Evolutionary conservation across 352 stramenopile genomes (phyloP).

Genomic region (Phytopythium mirpurense): DNA sequence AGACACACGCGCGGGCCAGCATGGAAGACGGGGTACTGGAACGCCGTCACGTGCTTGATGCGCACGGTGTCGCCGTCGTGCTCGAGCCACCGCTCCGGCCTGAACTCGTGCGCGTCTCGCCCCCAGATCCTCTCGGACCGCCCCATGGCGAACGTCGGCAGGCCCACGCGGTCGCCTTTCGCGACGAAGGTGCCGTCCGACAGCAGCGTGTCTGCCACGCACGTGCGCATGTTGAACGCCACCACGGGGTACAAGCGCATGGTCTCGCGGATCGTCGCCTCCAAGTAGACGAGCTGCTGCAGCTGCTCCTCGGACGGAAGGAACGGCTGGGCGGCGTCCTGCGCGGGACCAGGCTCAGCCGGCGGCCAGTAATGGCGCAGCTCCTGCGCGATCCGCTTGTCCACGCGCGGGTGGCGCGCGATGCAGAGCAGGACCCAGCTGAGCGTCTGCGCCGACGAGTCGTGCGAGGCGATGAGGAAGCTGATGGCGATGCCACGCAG

Average conservation of each 20-base stretch:
- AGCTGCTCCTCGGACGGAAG: slow-evolving; percentile 19
- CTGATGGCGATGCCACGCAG: slow-evolving; percentile 50
- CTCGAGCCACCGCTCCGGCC: slow-evolving; percentile 54
- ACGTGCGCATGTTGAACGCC: slow-evolving; percentile 26
- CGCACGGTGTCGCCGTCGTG: not conserved
- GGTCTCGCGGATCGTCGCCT: slow-evolving; percentile 36
- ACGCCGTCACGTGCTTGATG: slow-evolving; percentile 16
- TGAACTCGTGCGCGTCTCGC: slow-evolving; percentile 47
- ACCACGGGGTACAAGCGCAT: slow-evolving; percentile 47
- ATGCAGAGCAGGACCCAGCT: slow-evolving; percentile 47
- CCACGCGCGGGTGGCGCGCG: slow-evolving; percentile 26
- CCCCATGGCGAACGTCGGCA: slow-evolving; percentile 27
- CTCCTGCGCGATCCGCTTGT: slow-evolving; percentile 20
- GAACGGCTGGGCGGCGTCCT: not conserved
- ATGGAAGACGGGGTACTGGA: slow-evolving; percentile 32
- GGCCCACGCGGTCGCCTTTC: slow-evolving; percentile 15
- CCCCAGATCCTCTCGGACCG: slow-evolving; percentile 34
- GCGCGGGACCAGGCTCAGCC: slow-evolving; percentile 14
- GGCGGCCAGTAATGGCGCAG: slow-evolving; percentile 4
- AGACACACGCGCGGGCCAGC: slow-evolving; percentile 24
- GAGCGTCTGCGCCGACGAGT: slow-evolving; percentile 48
- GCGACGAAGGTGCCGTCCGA: slow-evolving; percentile 25
- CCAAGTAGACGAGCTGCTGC: slow-evolving; percentile 21
- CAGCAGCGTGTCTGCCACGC: slow-evolving; percentile 19
- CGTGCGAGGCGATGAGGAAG: slow-evolving; percentile 53